Evolutionary conservation across 129 eudicot genomes (phyloP).

Genomic region (Saposhnikovia divaricata): DNA sequence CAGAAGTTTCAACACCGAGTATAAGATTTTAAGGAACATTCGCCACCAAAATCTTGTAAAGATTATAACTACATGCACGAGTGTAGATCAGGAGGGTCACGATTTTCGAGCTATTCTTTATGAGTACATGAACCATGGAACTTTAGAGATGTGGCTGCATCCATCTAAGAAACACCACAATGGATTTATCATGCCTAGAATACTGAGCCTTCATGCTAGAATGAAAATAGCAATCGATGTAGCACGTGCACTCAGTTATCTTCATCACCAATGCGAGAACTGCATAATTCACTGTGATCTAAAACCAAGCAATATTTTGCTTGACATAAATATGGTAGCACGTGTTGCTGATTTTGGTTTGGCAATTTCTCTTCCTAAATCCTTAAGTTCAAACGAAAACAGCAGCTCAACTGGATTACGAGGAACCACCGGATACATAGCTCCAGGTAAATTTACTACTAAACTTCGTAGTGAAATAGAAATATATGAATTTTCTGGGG

Average conservation of each 20-base stretch:
- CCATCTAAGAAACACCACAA: neutral
- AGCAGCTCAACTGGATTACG: slow-evolving; percentile 30
- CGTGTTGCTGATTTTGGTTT: slow-evolving; percentile 51
- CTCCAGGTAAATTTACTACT: slow-evolving; percentile 32
- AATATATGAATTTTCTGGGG: no score
- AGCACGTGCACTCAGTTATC: slow-evolving; percentile 39
- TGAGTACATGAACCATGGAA: slow-evolving; percentile 45
- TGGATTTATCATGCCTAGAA: neutral
- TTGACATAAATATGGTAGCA: slow-evolving; percentile 47
- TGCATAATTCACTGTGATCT: slow-evolving; percentile 47
- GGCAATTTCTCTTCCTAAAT: slow-evolving; percentile 30
- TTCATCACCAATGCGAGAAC: slow-evolving; percentile 30
- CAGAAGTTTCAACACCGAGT: slow-evolving; percentile 38
- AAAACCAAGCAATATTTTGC: slow-evolving; percentile 52
- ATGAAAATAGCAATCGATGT: slow-evolving; percentile 37
- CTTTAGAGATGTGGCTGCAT: slow-evolving; percentile 41
- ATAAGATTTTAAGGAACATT: slow-evolving; percentile 35
- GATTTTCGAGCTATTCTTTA: slow-evolving; percentile 50
- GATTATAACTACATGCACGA: slow-evolving; percentile 40
- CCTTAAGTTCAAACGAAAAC: neutral
- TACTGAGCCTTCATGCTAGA: slow-evolving; percentile 28
- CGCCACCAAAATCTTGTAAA: slow-evolving; percentile 36
- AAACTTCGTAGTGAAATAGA: no score
- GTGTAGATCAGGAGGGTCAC: slow-evolving; percentile 30
- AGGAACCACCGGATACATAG: slow-evolving; percentile 44